Evolutionary conservation across 306 rosid genomes (phyloP), one percentile per base, ranked within the genome.

Genomic region (Pyrus pyrifolia): DNA sequence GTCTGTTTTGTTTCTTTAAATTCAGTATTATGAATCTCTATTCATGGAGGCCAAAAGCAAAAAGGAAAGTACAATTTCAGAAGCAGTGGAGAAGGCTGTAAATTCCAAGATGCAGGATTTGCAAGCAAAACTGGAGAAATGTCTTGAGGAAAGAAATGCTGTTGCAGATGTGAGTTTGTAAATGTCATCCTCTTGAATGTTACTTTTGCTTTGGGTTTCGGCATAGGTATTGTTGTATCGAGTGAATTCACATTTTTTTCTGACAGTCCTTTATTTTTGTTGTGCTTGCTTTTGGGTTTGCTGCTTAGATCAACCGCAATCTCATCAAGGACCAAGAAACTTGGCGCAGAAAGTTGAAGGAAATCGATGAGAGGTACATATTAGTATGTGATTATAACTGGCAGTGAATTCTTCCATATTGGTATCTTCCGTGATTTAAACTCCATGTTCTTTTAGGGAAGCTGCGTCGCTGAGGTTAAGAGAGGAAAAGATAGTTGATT

Each of bases 281-380:
- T 17, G 57, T 15, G 29, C 30, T 33, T 80, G 53, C 31, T 62
- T 73, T 21, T 74, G 70, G 19, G 38, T 73, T 70, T 81, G 64
- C 78, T 79, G 71, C 70, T 49, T 81, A 95, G 97, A 63, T 87
- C 59, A 91, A 95, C 73, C 85, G 82, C 60, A 86, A 80, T 61
- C 90, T 92, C 83, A 90, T 95, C 65, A 85, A 91, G 91, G 87
- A 84, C 81, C 97, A 92, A 91, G 89, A 90, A 78, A 66, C 61
- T 52, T 86, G 81, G 89, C 74, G 91, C 45, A 81, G 76, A 23
- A 90, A 86, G 79, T 82, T 79, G 80, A 89, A 92, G 80, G 93
- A 87, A 86, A 86, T 78, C 81, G 93, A 86, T 79, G 91, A 95
- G 77, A 88, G 99, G 97, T 95, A 87, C 71, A 11, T 61, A 9